Evolutionary conservation across 129 eudicot genomes (phyloP), one percentile per base, ranked within the genome.

Genomic region (Dittrichia graveolens): DNA sequence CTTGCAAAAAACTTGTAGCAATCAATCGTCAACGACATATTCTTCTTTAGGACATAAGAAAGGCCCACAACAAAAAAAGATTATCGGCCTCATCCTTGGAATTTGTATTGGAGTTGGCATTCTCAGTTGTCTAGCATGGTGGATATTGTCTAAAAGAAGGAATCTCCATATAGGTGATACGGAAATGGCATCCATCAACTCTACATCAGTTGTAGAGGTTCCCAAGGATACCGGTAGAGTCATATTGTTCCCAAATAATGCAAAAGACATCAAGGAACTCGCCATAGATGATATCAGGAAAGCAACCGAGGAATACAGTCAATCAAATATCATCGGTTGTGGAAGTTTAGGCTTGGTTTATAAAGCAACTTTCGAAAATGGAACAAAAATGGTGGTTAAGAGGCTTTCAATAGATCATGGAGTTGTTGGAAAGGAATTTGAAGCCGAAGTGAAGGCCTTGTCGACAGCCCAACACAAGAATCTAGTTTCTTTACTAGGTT

Each of bases 101-200:
- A n/a, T 39, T 4, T 61, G 67, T 61, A 38, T 61, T 61, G 48
- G 47, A 14, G 1, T 8, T 40, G 67, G 48, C 67, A 61, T 14
- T 39, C 67, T 61, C 19, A 38, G 24, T 0, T 13, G 5, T 7
- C 67, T n/a, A 40, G 8, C 34, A 19, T 3, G 8, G n/a, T 31
- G n/a, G 6, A 56, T 39, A 61, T 7, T 40, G 7, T 61, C n/a
- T 0, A 38, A 37, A 61, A 6, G 19, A 61, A 38, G 13, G 67
- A n/a, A n/a, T n/a, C 1, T 61, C 67, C 13, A 13, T 7, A 39
- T 6, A 61, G 1, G 6, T 61, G 34, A 39, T 15, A 60, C 38
- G 19, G 24, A 37, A 43, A 5, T 38, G 59, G 18, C 15, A 11
- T 18, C 34, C 59, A 15, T 54, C 59, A 16, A 16, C 18, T 54